Conservation (phyloP, 2,329 filamentous ascomycete species). For the Herpotrichia juniperi region DNA sequence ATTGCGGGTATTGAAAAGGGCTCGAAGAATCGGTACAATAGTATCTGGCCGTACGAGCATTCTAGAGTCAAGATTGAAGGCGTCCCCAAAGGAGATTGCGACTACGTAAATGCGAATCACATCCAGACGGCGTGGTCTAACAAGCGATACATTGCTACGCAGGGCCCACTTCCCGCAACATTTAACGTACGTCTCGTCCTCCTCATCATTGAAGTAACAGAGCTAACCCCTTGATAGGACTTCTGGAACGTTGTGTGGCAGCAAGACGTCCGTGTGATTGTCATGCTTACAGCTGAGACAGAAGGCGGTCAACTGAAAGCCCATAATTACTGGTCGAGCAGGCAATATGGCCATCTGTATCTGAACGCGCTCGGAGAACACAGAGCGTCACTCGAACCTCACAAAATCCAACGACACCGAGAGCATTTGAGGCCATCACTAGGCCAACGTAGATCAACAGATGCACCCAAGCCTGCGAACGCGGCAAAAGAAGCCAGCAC, state of each 20-base stretch:
- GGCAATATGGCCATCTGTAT: constrained; percentile 77
- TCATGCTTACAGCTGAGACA: constrained; percentile 94
- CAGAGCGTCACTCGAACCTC: constrained; percentile 74
- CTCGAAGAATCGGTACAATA: constrained; percentile 95
- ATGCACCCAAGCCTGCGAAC: constrained; percentile 35
- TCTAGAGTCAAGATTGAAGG: constrained; percentile 80
- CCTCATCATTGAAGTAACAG: background rate
- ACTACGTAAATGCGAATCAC: constrained; percentile 95
- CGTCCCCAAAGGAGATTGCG: constrained; percentile 71
- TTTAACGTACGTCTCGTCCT: constrained; percentile 71
- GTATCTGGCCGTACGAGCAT: constrained; percentile 96
- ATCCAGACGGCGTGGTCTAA: constrained; percentile 80
- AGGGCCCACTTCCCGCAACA: constrained; percentile 89
- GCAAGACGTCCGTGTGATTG: constrained; percentile 90
- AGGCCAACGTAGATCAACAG: constrained; percentile 44
- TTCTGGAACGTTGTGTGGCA: constrained; percentile 99
- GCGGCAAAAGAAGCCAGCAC: constrained; percentile 30
- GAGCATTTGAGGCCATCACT: constrained; percentile 40
- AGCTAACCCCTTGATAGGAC: constrained; percentile 63
- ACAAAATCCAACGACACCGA: constrained; percentile 56
- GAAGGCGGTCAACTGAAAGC: constrained; percentile 95
- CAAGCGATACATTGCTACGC: constrained; percentile 93
- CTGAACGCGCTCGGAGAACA: constrained; percentile 82
- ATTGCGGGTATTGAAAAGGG: constrained; percentile 95
- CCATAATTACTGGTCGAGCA: constrained; percentile 87